These are phyloP conservation scores for Glycine tomentella DNA, from an alignment of 306 rosid species.

Conservation along the genomic window DNA sequence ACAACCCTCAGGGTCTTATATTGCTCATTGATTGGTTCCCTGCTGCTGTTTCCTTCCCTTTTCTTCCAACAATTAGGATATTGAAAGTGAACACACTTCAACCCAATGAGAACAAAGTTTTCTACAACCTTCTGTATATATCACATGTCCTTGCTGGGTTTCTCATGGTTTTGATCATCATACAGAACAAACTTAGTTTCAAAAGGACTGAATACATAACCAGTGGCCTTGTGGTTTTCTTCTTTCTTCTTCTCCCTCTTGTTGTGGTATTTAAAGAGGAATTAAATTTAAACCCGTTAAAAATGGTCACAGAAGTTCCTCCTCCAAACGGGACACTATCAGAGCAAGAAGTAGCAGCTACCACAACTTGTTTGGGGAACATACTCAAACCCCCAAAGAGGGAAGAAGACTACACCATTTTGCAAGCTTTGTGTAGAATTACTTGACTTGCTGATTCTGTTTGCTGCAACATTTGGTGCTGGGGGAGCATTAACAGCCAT, in stretches of 20 bases:
- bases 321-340: neutral
- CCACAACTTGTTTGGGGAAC: slow-evolving; percentile 40
- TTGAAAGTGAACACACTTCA: slow-evolving; percentile 19
- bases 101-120: slow-evolving; percentile 54
- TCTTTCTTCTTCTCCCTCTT: slow-evolving; percentile 63
- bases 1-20: slow-evolving; percentile 50
- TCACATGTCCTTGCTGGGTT: slow-evolving; percentile 67
- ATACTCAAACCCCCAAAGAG: slow-evolving; percentile 62
- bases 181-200: slow-evolving; percentile 54
- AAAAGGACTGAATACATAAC: slow-evolving; percentile 45
- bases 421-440: slow-evolving; percentile 72
- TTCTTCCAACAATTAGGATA: slow-evolving; percentile 59
- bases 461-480: slow-evolving; percentile 62
- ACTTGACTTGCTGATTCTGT: slow-evolving; percentile 70
- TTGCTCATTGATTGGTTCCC: slow-evolving; percentile 76
- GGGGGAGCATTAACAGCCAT: slow-evolving; percentile 74
- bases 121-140: slow-evolving; percentile 59
- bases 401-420: slow-evolving; percentile 78
- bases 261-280: slow-evolving; percentile 60
- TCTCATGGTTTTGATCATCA: slow-evolving; percentile 63
- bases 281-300: slow-evolving; percentile 14
- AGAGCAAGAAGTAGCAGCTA: no score
- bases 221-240: slow-evolving; percentile 49
- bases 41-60: slow-evolving; percentile 49
- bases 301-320: slow-evolving; percentile 42